Conservation (phyloP, 306 rosid genomes). For the Cucurbita maxima region DNA sequence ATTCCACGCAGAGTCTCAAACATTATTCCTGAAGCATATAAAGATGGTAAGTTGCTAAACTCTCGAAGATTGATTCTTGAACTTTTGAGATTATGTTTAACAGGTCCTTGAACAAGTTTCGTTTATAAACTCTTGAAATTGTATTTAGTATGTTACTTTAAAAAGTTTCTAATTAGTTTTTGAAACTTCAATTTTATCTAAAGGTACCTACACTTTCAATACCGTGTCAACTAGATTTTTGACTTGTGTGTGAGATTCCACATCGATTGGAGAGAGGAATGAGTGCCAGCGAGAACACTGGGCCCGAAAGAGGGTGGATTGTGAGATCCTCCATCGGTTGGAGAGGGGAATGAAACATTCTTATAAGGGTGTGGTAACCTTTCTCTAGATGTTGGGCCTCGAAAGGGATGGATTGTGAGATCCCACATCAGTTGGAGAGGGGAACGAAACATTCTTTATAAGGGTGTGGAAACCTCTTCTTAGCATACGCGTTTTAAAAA, state of each 20-base stretch:
- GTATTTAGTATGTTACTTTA: not conserved
- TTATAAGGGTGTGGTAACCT: no score
- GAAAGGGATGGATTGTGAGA: no score
- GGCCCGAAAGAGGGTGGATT: no score
- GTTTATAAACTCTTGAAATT: not conserved
- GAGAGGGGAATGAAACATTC: no score
- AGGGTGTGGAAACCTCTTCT: no score
- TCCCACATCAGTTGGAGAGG: no score
- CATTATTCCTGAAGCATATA: constrained; percentile 13
- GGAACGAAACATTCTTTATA: no score
- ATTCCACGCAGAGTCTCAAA: constrained; percentile 30
- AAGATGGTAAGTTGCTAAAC: constrained; percentile 15
- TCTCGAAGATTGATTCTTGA: not conserved
- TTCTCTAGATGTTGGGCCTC: no score
- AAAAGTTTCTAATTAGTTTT: not conserved
- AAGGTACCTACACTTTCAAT: not conserved
- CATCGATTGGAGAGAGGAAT: no score
- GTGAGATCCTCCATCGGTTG: no score
- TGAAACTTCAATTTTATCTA: not conserved
- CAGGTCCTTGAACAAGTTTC: not conserved
- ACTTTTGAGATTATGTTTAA: not conserved
- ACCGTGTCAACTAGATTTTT: not conserved
- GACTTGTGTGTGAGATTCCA: not conserved
- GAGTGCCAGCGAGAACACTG: no score
- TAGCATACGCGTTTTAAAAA: no score